These are phyloP conservation scores for Carex arenaria DNA, from an alignment of 202 grass and related monocot genomes.

Conservation along the genomic window DNA sequence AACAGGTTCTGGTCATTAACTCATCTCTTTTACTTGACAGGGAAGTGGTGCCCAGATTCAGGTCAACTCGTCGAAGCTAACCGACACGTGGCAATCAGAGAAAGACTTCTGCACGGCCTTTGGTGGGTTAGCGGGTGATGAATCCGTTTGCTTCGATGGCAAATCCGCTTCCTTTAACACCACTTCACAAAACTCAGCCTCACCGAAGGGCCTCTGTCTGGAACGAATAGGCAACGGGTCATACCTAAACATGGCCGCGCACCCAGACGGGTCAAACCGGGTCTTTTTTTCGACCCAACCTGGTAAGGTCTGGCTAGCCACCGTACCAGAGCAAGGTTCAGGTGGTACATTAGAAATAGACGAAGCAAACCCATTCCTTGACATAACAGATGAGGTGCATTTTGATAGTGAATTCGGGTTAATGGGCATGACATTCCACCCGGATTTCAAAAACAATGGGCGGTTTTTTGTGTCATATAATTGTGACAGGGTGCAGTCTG, in stretches of 20 bases:
- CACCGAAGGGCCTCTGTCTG: constrained; percentile 68
- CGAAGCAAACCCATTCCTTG: constrained; percentile 65
- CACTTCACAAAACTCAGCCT: constrained; percentile 44
- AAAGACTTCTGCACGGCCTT: constrained; percentile 63
- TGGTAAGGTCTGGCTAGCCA: constrained; percentile 83
- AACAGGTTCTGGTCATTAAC: neutral
- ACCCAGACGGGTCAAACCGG: constrained; percentile 86
- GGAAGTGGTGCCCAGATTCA: constrained; percentile 34
- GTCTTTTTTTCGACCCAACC: constrained; percentile 70
- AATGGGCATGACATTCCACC: constrained; percentile 80
- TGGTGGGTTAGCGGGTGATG: constrained; percentile 46
- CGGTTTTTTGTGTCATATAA: constrained; percentile 90
- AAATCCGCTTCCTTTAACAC: constrained; percentile 62
- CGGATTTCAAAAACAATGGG: constrained; percentile 68
- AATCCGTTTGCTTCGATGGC: constrained; percentile 63
- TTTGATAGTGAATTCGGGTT: constrained; percentile 50
- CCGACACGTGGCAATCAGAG: constrained; percentile 68
- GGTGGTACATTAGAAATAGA: constrained; percentile 43
- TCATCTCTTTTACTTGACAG: constrained; percentile 31
- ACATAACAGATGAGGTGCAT: constrained; percentile 72
- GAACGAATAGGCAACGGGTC: constrained; percentile 76
- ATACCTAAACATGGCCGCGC: constrained; percentile 67
- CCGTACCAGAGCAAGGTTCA: constrained; percentile 76
- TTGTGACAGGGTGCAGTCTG: constrained; percentile 61
- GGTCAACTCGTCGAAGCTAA: constrained; percentile 51